A percentile compares a stretch with the other conserved stretches of the same genome.
Evolutionary conservation across 73 alveolate genomes (phyloP).

Genomic region (Symbiodinium pilosum): DNA sequence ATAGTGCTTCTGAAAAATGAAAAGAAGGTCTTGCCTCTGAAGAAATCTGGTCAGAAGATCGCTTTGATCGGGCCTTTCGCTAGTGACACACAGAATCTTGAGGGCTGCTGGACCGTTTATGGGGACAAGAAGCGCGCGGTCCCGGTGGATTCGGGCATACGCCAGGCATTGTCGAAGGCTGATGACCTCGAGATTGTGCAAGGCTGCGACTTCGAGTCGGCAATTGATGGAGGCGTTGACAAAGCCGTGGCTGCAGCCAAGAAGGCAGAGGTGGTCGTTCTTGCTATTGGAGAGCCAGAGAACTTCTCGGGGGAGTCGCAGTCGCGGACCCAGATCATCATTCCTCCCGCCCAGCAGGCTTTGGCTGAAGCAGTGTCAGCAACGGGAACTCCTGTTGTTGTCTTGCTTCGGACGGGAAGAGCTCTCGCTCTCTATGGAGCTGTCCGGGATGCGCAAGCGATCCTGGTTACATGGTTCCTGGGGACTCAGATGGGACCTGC

Average conservation of each 20-base stretch:
- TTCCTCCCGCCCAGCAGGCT: slow-evolving; percentile 54
- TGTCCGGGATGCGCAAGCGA: slow-evolving; percentile 5
- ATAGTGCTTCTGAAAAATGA: slow-evolving; percentile 59
- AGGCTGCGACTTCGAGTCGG: slow-evolving; percentile 67
- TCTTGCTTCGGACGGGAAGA: slow-evolving; percentile 21
- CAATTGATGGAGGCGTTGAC: slow-evolving; percentile 6
- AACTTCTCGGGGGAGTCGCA: slow-evolving; percentile 81
- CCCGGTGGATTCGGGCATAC: slow-evolving; percentile 61
- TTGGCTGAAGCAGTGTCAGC: slow-evolving; percentile 60
- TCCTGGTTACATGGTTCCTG: slow-evolving; percentile 76
- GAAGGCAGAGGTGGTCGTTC: slow-evolving; percentile 57
- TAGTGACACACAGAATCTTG: not conserved
- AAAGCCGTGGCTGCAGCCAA: slow-evolving; percentile 37
- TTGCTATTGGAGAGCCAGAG: slow-evolving; percentile 64
- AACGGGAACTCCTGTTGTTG: slow-evolving; percentile 12
- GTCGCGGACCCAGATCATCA: slow-evolving; percentile 72
- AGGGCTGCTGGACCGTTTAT: slow-evolving; percentile 85
- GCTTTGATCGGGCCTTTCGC: slow-evolving; percentile 70
- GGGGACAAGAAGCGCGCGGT: slow-evolving; percentile 50
- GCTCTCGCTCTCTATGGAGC: slow-evolving; percentile 60
- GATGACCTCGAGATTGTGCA: slow-evolving; percentile 35
- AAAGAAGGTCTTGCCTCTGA: slow-evolving; percentile 27
- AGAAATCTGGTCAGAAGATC: slow-evolving; percentile 82
- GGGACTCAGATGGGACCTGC: slow-evolving; percentile 87
- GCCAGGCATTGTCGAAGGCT: not conserved